Percentiles rank a stretch among this genome's conserved stretches.
Conservation (phyloP, 2,329 filamentous ascomycete species). For the Pseudocercospora pini-densiflorae region DNA sequence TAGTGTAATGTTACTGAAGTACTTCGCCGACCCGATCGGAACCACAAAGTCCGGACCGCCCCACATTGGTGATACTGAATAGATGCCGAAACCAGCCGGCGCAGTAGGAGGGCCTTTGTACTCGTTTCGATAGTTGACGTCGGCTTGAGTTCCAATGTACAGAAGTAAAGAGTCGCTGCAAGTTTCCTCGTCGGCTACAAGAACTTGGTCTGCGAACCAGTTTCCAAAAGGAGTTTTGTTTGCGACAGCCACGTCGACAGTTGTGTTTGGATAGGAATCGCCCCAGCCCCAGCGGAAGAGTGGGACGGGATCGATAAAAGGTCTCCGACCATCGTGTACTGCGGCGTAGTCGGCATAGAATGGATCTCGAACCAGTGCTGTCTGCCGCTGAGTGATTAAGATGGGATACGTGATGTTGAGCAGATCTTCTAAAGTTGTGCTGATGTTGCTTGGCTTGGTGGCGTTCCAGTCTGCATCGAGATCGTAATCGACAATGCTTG, state of each 20-base stretch:
- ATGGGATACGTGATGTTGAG: constrained; percentile 53
- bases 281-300: constrained; percentile 55
- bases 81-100: constrained; percentile 56
- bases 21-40: constrained; percentile 48
- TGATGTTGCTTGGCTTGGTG: constrained; percentile 38
- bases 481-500: constrained; percentile 44
- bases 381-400: constrained; percentile 55
- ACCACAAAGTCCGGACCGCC: constrained; percentile 55
- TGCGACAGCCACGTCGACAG: constrained; percentile 48
- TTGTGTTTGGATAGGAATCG: constrained; percentile 44
- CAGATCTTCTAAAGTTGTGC: constrained; percentile 41
- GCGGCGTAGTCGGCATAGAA: constrained; percentile 57
- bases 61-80: constrained; percentile 54
- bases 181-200: constrained; percentile 46
- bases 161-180: constrained; percentile 58
- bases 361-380: constrained; percentile 50
- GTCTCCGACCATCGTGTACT: constrained; percentile 49
- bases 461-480: constrained; percentile 44
- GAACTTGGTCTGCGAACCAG: constrained; percentile 55
- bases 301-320: constrained; percentile 57
- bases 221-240: constrained; percentile 57
- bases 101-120: constrained; percentile 50
- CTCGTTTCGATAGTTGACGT: constrained; percentile 50
- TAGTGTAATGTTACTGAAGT: constrained; percentile 53
- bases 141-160: constrained; percentile 51